phyloP scores from a whole-genome alignment of 129 eudicot species.

The Gnaphalium uliginosum region DNA sequence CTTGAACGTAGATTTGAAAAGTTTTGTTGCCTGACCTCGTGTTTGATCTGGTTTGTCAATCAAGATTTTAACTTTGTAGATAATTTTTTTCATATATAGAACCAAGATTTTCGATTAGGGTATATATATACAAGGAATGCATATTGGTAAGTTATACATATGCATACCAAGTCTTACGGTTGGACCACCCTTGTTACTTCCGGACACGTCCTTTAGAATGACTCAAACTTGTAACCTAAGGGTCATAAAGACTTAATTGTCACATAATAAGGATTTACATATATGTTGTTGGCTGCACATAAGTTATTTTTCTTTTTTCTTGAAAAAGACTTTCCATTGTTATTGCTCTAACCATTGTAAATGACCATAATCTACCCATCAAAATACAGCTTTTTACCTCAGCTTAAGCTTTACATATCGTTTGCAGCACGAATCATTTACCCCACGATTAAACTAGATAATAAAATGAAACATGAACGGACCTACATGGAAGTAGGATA shows the following conservation, averaged over 20 bases:
- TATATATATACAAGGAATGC: neutral
- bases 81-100: neutral
- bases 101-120: neutral
- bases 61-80: conserved; percentile 8
- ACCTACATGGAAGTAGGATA: neutral
- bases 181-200: neutral
- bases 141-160: neutral
- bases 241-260: neutral
- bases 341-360: too few species aligned
- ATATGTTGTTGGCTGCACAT: too few species aligned
- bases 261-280: neutral
- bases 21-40: conserved; percentile 6
- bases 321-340: too few species aligned
- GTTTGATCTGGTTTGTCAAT: neutral
- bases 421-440: too few species aligned
- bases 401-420: too few species aligned
- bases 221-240: neutral
- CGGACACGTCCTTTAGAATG: neutral
- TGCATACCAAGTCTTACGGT: neutral
- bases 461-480: neutral
- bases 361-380: too few species aligned
- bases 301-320: too few species aligned
- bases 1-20: conserved; percentile 10
- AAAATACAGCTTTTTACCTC: too few species aligned
- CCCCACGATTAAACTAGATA: neutral